Base-by-base conservation (phyloP, 768 basidiomycete species). In the Piloderma croceum region DNA sequence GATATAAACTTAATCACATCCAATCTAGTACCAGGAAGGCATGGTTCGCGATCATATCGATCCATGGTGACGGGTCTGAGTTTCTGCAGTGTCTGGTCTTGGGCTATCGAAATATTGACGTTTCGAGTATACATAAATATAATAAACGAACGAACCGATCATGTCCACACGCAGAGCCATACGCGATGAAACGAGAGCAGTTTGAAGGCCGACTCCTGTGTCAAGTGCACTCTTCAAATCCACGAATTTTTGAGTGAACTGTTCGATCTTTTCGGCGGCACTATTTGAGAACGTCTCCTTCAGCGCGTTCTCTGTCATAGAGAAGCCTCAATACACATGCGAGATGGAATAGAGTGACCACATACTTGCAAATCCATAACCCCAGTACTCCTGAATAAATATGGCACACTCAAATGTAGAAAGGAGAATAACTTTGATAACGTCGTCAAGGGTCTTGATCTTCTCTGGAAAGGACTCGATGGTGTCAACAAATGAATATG, bases 361-460 rank as follows among this genome's bases (percentile, higher is more conserved):
- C 33, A 13, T 46, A 63, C 60, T 36, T 45, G 50, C 49, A 21
- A 61, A 61, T n/a, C 60, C 61, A 38, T 53, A 38, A 0, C 60
- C 60, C 35, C 48, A 49, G 31, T 51, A 61, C 39, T 61, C 61
- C 9, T 51, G 61, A 34, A 61, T 42, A 36, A 61, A 61, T 47
- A 61, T 48, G 24, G 39, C 53, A 10, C 60, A 61, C 44, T 61
- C 60, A 3, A 62, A 47, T 2, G 60, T 61, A 25, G 61, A 61
- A 3, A 46, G 45, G 3, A 63, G 31, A 20, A 61, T 34, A 1
- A 36, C 43, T 9, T 48, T 47, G 34, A 61, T 55, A 12, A 44
- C 57, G 22, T 41, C 41, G 24, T 61, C 54, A 4, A 63, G 52
- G 3, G 24, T 13, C 13, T 46, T 48, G 25, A 63, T 52, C 33